A percentile compares a stretch with the other conserved stretches of the same genome.
These are phyloP conservation scores for Leptographium lundbergii DNA, from an alignment of 2,329 filamentous ascomycete genomes.

Conservation along the genomic window DNA sequence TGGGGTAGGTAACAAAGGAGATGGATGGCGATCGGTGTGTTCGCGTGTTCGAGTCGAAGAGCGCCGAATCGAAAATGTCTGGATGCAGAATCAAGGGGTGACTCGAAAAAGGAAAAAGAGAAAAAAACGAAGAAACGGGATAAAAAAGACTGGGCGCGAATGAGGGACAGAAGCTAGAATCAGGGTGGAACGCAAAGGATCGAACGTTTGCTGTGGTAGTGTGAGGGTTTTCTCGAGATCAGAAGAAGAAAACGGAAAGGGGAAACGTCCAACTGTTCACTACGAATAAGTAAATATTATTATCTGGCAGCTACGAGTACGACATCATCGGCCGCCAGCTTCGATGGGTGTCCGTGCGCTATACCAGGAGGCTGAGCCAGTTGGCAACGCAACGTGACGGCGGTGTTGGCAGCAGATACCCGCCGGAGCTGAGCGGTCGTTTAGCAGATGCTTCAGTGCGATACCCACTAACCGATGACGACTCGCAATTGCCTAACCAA, in stretches of 20 bases:
- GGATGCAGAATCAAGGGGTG: neutral
- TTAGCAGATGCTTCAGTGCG: neutral
- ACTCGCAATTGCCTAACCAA: neutral
- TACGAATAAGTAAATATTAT: slow-evolving; percentile 7
- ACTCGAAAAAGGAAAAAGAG: neutral
- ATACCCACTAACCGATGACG: neutral
- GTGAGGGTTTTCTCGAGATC: neutral
- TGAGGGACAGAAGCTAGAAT: neutral
- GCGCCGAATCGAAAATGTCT: neutral
- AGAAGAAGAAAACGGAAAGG: neutral
- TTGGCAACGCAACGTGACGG: neutral
- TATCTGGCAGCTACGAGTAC: slow-evolving; percentile 1
- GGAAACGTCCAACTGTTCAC: neutral
- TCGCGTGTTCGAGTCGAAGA: neutral
- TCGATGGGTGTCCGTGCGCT: neutral
- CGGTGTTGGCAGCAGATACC: neutral
- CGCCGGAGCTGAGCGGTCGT: neutral
- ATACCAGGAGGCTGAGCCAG: neutral
- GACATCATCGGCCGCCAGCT: neutral
- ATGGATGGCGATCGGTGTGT: neutral
- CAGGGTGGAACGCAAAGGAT: neutral
- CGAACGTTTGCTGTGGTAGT: neutral
- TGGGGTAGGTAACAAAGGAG: neutral
- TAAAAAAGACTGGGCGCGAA: neutral
- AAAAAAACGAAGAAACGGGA: neutral